Percentiles rank a stretch among this genome's conserved stretches.
Conservation (phyloP, 306 rosid species). For the Cicer cuneatum region DNA sequence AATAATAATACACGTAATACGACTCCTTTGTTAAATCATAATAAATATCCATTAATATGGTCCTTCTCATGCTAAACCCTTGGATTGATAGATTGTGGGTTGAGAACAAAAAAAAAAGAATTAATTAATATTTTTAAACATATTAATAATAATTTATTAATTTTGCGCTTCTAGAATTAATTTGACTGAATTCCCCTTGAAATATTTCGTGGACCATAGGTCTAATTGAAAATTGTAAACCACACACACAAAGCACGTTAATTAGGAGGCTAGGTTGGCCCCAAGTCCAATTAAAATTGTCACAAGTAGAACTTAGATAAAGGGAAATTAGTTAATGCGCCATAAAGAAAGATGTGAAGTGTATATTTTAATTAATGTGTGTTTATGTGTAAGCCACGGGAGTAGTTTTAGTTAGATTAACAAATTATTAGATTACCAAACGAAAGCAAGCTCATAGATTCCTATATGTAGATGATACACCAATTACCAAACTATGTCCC, state of each 20-base stretch:
- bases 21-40: slow-evolving; percentile 41
- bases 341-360: slow-evolving; percentile 47
- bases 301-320: slow-evolving; percentile 1
- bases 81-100: slow-evolving; percentile 41
- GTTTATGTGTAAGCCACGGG: slow-evolving; percentile 11
- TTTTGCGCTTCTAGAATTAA: slow-evolving; percentile 38
- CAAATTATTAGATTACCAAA: slow-evolving; percentile 48
- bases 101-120: slow-evolving; percentile 34
- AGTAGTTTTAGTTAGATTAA: slow-evolving; percentile 46
- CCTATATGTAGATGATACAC: slow-evolving; percentile 18
- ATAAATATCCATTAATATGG: slow-evolving; percentile 12
- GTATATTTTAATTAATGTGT: slow-evolving; percentile 14
- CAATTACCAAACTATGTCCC: slow-evolving; percentile 48
- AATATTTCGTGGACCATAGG: not conserved
- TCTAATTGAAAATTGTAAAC: slow-evolving; percentile 20
- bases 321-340: slow-evolving; percentile 26
- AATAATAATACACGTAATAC: slow-evolving; percentile 27
- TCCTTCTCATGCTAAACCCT: slow-evolving; percentile 45
- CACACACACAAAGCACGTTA: slow-evolving; percentile 15
- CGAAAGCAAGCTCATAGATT: slow-evolving; percentile 53
- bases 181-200: slow-evolving; percentile 29
- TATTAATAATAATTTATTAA: not conserved
- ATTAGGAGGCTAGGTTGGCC: slow-evolving; percentile 4
- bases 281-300: slow-evolving; percentile 18
- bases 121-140: not conserved